Evolutionary conservation across 2,329 filamentous ascomycete species (phyloP).

Genomic region (Trichoderma semiorbis): DNA sequence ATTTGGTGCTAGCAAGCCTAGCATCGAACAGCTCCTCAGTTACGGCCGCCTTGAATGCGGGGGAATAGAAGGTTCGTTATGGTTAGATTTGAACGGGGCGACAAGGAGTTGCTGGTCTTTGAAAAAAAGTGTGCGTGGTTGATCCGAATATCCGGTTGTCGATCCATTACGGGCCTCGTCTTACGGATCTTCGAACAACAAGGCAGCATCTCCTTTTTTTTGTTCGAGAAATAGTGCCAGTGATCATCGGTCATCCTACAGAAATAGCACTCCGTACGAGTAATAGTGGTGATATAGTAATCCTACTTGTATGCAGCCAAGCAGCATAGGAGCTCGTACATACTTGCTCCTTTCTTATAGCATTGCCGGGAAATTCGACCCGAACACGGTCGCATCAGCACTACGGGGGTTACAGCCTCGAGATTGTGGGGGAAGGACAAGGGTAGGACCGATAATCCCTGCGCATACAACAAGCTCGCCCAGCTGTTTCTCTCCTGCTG

Average conservation of each 20-base stretch:
- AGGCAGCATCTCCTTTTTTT: neutral
- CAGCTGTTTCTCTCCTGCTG: neutral
- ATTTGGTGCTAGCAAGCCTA: neutral
- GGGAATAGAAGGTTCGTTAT: neutral
- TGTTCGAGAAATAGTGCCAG: neutral
- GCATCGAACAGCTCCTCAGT: neutral
- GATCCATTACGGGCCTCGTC: neutral
- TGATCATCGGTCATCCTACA: neutral
- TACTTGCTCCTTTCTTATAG: neutral
- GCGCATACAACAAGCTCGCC: neutral
- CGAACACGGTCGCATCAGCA: conserved; percentile 4
- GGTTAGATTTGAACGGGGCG: neutral
- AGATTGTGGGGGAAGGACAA: conserved; percentile 12
- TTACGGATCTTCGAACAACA: neutral
- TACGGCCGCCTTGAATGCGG: neutral
- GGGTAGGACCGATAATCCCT: conserved; percentile 17
- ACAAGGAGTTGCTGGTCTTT: neutral
- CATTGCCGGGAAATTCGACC: neutral
- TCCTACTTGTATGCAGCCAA: neutral
- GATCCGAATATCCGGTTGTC: conserved; percentile 2
- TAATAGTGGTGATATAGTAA: neutral
- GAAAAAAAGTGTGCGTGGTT: neutral
- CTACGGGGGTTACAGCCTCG: neutral
- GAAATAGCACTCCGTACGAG: neutral
- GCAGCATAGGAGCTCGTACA: neutral